phyloP scores from a whole-genome alignment of 2,329 filamentous ascomycete genomes.

The Xylariaceae sp. region DNA sequence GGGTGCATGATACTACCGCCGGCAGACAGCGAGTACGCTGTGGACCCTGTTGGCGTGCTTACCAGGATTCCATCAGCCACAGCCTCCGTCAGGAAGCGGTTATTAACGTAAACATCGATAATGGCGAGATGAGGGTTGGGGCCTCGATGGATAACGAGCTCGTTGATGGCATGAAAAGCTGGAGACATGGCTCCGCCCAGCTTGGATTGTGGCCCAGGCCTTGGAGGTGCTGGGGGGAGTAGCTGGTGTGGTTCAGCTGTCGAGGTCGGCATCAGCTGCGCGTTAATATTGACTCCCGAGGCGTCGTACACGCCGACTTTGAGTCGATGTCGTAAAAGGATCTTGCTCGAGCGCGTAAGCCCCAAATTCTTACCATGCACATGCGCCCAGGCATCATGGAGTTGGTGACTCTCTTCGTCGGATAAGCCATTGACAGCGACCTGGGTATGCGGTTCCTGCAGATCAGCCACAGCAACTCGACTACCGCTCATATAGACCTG shows the following conservation, averaged over 20 bases:
- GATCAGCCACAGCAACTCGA: constrained; percentile 54
- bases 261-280: constrained; percentile 55
- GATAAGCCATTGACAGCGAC: constrained; percentile 39
- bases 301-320: constrained; percentile 84
- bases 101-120: constrained; percentile 89
- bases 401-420: constrained; percentile 32
- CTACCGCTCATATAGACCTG: constrained; percentile 86
- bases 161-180: constrained; percentile 80
- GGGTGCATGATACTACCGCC: constrained; percentile 95
- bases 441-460: constrained; percentile 48
- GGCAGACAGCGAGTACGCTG: constrained; percentile 91
- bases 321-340: constrained; percentile 85
- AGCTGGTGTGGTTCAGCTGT: constrained; percentile 50
- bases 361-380: constrained; percentile 84
- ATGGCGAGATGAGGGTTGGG: constrained; percentile 88
- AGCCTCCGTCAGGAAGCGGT: constrained; percentile 88
- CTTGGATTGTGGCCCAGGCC: constrained; percentile 10
- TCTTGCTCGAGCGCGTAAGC: constrained; percentile 72
- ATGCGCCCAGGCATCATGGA: constrained; percentile 67
- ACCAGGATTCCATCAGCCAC: constrained; percentile 95
- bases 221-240: constrained; percentile 36
- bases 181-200: constrained; percentile 39
- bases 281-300: constrained; percentile 65
- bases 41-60: constrained; percentile 91
- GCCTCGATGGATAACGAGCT: constrained; percentile 91